These are phyloP conservation scores for Smittium mucronatum DNA, from an alignment of 371 early-diverging fungal genomes.

Conservation along the genomic window DNA sequence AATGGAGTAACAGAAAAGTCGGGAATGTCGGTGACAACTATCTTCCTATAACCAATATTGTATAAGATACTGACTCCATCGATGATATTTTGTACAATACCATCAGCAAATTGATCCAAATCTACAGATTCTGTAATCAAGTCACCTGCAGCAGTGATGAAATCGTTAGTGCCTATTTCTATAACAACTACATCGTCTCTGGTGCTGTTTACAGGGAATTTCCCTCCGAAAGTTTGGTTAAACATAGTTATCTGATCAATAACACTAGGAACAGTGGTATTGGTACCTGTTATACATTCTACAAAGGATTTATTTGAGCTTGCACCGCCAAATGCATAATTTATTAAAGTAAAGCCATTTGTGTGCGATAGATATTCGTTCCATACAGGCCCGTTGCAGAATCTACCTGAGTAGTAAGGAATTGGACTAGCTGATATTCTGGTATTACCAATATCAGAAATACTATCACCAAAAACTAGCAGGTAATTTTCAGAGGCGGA, in stretches of 20 bases:
- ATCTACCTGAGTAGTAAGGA: slow-evolving; percentile 38
- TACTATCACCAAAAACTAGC: slow-evolving; percentile 29
- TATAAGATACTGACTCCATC: not conserved
- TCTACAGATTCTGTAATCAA: not conserved
- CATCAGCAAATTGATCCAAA: not conserved
- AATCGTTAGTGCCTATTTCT: slow-evolving; percentile 19
- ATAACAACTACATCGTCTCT: slow-evolving; percentile 13
- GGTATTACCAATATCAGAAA: slow-evolving; percentile 27
- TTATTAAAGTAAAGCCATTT: slow-evolving; percentile 25
- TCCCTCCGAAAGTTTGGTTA: not conserved
- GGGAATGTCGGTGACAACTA: not conserved
- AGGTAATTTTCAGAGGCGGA: too few relatives aligned
- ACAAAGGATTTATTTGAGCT: slow-evolving; percentile 11
- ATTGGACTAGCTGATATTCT: not conserved
- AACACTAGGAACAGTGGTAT: slow-evolving; percentile 9
- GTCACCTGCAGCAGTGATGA: slow-evolving; percentile 3
- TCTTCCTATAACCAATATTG: slow-evolving; percentile 7
- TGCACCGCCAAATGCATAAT: slow-evolving; percentile 34
- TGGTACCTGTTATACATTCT: not conserved
- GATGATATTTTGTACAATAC: slow-evolving; percentile 7
- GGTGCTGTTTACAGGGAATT: not conserved
- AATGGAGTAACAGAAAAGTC: not conserved
- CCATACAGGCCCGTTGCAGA: slow-evolving; percentile 45
- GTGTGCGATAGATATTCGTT: slow-evolving; percentile 35
- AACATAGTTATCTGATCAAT: slow-evolving; percentile 13